These are phyloP conservation scores for Apiospora rasikravindrae DNA, from an alignment of 2,329 filamentous ascomycete species.

Conservation along the genomic window DNA sequence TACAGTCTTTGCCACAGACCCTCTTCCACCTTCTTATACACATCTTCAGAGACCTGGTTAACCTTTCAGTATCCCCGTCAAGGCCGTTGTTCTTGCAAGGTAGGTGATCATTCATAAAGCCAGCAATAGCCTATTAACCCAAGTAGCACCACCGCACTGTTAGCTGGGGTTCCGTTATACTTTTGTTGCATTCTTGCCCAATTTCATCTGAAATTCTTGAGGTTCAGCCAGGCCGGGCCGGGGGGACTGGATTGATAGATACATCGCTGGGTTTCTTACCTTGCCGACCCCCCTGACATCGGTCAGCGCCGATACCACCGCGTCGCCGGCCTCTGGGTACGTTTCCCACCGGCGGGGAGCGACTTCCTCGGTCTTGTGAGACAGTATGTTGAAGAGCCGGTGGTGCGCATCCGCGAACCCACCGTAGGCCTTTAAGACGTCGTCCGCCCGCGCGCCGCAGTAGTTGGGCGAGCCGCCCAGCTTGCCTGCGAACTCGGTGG, in stretches of 20 bases:
- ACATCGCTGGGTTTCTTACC: background rate
- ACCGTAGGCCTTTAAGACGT: background rate
- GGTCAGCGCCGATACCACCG: background rate
- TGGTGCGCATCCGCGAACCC: background rate
- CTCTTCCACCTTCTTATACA: background rate
- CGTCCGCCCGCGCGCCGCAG: background rate
- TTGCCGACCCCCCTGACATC: background rate
- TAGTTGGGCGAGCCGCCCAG: background rate
- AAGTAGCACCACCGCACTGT: background rate
- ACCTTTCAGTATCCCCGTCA: background rate
- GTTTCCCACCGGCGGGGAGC: background rate
- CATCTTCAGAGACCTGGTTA: background rate
- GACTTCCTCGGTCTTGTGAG: background rate
- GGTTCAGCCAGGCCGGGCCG: too few relatives aligned
- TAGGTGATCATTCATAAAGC: background rate
- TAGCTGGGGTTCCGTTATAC: background rate
- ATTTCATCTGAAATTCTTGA: too few relatives aligned
- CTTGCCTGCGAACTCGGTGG: background rate
- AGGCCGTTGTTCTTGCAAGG: background rate
- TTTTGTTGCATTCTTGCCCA: background rate
- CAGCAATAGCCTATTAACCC: background rate
- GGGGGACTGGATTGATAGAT: background rate
- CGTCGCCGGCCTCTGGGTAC: background rate
- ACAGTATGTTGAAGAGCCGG: slow-evolving; percentile 3
- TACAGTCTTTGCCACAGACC: background rate